Conservation (phyloP, 2,329 filamentous ascomycete species). For the Paraphoma sp. region DNA sequence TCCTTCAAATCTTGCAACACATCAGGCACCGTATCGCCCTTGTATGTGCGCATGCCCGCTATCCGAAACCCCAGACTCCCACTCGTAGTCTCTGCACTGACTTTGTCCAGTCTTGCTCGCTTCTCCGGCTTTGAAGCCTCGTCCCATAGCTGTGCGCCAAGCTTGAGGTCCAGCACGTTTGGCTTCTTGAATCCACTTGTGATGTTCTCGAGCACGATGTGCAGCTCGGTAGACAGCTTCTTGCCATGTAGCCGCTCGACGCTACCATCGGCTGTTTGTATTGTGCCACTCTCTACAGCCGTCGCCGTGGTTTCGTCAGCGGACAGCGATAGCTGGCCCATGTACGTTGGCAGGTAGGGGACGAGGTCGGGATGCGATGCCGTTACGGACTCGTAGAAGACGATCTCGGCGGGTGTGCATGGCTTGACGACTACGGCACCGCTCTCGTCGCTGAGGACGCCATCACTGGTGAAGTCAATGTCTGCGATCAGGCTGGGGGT, state of each 20-base stretch:
- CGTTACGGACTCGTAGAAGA: conserved; percentile 82
- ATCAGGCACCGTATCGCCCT: conserved; percentile 30
- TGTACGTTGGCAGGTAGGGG: conserved; percentile 81
- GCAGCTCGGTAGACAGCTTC: conserved; percentile 76
- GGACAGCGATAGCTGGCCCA: conserved; percentile 75
- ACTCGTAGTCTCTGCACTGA: conserved; percentile 65
- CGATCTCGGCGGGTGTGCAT: conserved; percentile 82
- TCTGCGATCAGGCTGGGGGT: neutral
- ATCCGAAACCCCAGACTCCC: conserved; percentile 68
- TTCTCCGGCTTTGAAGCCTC: conserved; percentile 69
- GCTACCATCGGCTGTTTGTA: conserved; percentile 32
- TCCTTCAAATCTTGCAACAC: conserved; percentile 36
- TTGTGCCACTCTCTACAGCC: conserved; percentile 33
- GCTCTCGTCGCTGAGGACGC: conserved; percentile 82
- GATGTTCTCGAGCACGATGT: conserved; percentile 85
- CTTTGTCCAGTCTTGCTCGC: conserved; percentile 64
- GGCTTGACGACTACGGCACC: conserved; percentile 94
- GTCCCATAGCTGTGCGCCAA: conserved; percentile 86
- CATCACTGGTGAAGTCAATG: conserved; percentile 67
- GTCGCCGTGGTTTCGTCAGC: conserved; percentile 21
- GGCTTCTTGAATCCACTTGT: conserved; percentile 80
- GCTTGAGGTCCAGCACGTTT: conserved; percentile 92
- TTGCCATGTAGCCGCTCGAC: conserved; percentile 58
- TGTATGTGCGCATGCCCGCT: conserved; percentile 69
- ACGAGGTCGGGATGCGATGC: conserved; percentile 74